Evolutionary conservation across 208 protist genomes (phyloP).

Genomic region (Trypanosoma rangeli): DNA sequence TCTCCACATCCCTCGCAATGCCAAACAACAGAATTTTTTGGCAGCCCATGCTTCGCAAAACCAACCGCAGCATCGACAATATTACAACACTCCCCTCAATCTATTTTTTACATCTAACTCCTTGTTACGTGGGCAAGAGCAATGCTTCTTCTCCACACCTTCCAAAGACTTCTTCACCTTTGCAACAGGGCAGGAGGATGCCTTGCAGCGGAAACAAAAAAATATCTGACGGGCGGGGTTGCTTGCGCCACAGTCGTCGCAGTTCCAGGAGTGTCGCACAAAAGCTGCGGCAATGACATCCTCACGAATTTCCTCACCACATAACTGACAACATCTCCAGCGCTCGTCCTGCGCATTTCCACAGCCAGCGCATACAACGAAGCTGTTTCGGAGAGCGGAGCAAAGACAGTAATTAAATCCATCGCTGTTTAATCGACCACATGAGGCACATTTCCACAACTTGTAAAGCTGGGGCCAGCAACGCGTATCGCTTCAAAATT

Average conservation of each 20-base stretch:
- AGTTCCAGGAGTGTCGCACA: constrained; percentile 67
- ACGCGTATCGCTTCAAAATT: constrained; percentile 41
- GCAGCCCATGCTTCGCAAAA: constrained; percentile 52
- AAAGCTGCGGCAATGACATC: constrained; percentile 33
- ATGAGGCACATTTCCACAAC: constrained; percentile 78
- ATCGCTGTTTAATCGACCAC: constrained; percentile 84
- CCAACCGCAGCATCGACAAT: constrained; percentile 49
- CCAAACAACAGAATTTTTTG: constrained; percentile 50
- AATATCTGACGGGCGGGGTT: constrained; percentile 74
- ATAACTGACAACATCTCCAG: constrained; percentile 52
- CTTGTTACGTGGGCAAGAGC: constrained; percentile 4
- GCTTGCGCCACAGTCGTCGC: constrained; percentile 45
- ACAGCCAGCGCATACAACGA: constrained; percentile 66
- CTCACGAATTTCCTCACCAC: constrained; percentile 38
- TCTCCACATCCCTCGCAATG: constrained; percentile 64
- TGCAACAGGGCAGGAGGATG: constrained; percentile 45
- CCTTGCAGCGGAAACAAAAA: constrained; percentile 65
- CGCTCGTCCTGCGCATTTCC: constrained; percentile 83
- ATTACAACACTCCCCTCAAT: constrained; percentile 21
- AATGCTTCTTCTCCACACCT: neutral
- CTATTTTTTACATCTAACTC: constrained; percentile 19
- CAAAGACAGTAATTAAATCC: constrained; percentile 90
- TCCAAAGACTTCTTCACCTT: constrained; percentile 8
- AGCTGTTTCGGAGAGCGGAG: constrained; percentile 73
- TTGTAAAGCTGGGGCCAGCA: constrained; percentile 55